Evolutionary conservation across 805 yeast species (phyloP).

Genomic region (Saturnispora saitoi): DNA sequence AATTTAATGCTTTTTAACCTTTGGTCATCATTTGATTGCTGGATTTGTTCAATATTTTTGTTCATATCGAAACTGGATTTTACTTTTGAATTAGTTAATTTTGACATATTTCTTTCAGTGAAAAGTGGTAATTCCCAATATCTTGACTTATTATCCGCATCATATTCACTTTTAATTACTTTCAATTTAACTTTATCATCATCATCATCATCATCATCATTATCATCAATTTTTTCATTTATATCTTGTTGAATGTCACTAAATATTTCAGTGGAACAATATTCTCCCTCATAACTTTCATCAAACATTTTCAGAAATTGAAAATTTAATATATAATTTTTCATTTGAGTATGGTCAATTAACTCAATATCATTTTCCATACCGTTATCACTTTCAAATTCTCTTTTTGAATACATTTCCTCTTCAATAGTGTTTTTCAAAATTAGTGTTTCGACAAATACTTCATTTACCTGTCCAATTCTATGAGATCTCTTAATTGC

Average conservation of each 20-base stretch:
- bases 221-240: background rate
- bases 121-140: conserved; percentile 34
- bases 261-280: conserved; percentile 11
- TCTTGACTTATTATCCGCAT: conserved; percentile 6
- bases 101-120: conserved; percentile 23
- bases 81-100: conserved; percentile 14
- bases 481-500: conserved; percentile 73
- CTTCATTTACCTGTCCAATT: conserved; percentile 60
- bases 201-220: conserved; percentile 12
- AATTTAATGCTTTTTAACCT: conserved; percentile 7
- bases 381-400: conserved; percentile 14
- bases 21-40: conserved; percentile 3
- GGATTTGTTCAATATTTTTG: conserved; percentile 9
- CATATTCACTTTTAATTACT: conserved; percentile 13
- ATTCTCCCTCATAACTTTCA: conserved; percentile 27
- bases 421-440: conserved; percentile 58
- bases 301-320: conserved; percentile 34
- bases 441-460: conserved; percentile 59
- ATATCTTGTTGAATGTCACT: conserved; percentile 13
- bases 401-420: conserved; percentile 44
- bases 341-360: conserved; percentile 54
- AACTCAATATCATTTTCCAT: conserved; percentile 29
- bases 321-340: conserved; percentile 43
- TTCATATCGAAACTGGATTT: conserved; percentile 9
- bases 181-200: conserved; percentile 18